Evolutionary conservation across 2,329 filamentous ascomycete genomes (phyloP), one percentile per base, ranked within the genome.

Genomic region (Botrytis fabae): DNA sequence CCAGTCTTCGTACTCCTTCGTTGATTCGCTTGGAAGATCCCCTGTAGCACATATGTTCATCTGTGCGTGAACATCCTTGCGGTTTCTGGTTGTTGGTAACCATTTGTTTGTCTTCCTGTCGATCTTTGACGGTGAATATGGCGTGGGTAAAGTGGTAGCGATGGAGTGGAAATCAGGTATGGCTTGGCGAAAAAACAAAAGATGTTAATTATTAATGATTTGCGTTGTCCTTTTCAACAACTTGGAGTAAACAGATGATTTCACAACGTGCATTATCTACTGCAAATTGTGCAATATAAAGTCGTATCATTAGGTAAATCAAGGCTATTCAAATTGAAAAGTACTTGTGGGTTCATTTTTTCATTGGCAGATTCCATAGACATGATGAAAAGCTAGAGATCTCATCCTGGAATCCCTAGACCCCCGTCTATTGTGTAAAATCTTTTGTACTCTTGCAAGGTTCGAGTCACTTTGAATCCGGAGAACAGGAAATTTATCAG

Each of bases 91-190:
- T 46, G 28, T 69, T 32, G 62, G 70, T 59, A 60, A 46, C 28
- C 9, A 72, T 69, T 51, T 16, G 25, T 48, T 69, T 68, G 40
- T 40, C 28, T 69, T 46, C 28, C 28, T 61, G 62, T 61, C 62
- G 70, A 72, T 68, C 35, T 57, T 68, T 57, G 64, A 68, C 48
- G 35, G 64, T 57, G 64, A 57, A 57, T 28, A 57, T 68, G 46
- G 64, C 48, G 64, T 42, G 28, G 48, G 48, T 42, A 57, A n/a
- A 22, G 57, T 54, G 64, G 48, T 68, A 68, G 64, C 35, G 64
- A 68, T 57, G 35, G 35, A n/a, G 48, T 57, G 38, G 38, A 68
- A 68, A 42, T 32, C 51, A 57, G 25, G 64, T 20, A n/a, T 54
- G 64, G 32, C 64, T 66, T 66, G 64, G 46, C 46, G 35, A 54